These are phyloP conservation scores for Melampsora larici-populina DNA, from an alignment of 1,284 basidiomycete species.

Conservation along the genomic window DNA sequence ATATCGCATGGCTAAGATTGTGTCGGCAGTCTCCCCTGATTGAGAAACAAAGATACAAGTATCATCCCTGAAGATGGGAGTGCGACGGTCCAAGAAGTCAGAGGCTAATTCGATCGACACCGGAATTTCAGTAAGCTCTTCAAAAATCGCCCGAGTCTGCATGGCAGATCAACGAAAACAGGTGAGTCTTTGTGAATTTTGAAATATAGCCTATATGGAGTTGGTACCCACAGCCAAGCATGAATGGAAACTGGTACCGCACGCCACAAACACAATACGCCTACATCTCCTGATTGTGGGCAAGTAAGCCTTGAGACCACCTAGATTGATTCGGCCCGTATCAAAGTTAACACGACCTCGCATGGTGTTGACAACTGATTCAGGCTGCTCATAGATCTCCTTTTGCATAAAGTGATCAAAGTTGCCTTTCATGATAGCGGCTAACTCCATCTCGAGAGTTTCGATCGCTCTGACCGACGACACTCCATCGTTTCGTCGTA, in stretches of 20 bases:
- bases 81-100: constrained; percentile 98
- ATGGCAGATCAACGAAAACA: constrained; percentile 7
- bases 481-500: constrained; percentile 74
- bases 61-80: constrained; percentile 98
- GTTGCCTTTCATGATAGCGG: constrained; percentile 99
- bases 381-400: constrained; percentile 99
- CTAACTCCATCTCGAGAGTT: constrained; percentile 96
- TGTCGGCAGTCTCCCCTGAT: constrained; percentile 98
- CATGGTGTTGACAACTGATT: constrained; percentile 99
- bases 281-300: constrained; percentile 92
- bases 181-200: not conserved
- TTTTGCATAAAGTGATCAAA: constrained; percentile 99
- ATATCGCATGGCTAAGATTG: constrained; percentile 92
- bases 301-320: constrained; percentile 90
- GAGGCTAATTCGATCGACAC: constrained; percentile 95
- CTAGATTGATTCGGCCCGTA: constrained; percentile 81
- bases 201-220: not conserved
- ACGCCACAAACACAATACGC: constrained; percentile 93
- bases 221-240: constrained; percentile 66
- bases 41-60: constrained; percentile 96
- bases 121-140: constrained; percentile 98
- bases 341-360: constrained; percentile 99
- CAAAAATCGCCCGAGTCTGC: constrained; percentile 90
- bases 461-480: constrained; percentile 90
- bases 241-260: constrained; percentile 97